phyloP scores from a whole-genome alignment of 345 rosid species.

The Eucalyptus cladocalyx region DNA sequence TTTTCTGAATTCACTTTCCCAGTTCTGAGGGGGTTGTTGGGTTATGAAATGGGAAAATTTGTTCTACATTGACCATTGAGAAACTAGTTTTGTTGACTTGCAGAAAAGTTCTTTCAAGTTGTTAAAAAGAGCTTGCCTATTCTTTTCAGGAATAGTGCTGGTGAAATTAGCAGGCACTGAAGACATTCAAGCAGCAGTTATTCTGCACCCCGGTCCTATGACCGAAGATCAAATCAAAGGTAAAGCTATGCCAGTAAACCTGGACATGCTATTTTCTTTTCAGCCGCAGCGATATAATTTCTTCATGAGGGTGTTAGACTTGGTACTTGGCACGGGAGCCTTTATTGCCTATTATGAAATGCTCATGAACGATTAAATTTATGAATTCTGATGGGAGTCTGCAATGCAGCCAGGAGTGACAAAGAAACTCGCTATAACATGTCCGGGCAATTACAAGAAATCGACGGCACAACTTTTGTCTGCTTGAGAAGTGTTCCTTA shows the following conservation, averaged over 20 bases:
- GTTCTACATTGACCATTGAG: background rate
- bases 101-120: background rate
- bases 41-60: background rate
- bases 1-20: background rate
- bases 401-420: background rate
- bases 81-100: background rate
- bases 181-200: constrained; percentile 10
- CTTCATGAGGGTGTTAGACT: background rate
- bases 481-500: background rate
- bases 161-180: constrained; percentile 7
- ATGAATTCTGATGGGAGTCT: background rate
- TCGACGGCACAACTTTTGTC: background rate
- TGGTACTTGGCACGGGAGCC: background rate
- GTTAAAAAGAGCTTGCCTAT: background rate
- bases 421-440: background rate
- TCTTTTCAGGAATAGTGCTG: constrained; percentile 7
- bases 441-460: background rate
- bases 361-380: background rate
- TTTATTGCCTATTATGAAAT: background rate
- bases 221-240: constrained; percentile 11
- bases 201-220: constrained; percentile 16
- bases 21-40: background rate
- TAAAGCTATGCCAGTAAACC: background rate
- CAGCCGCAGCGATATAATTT: background rate
- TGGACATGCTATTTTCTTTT: background rate